Evolutionary conservation across 1,284 basidiomycete species (phyloP).

Genomic region (Abortiporus biennis): DNA sequence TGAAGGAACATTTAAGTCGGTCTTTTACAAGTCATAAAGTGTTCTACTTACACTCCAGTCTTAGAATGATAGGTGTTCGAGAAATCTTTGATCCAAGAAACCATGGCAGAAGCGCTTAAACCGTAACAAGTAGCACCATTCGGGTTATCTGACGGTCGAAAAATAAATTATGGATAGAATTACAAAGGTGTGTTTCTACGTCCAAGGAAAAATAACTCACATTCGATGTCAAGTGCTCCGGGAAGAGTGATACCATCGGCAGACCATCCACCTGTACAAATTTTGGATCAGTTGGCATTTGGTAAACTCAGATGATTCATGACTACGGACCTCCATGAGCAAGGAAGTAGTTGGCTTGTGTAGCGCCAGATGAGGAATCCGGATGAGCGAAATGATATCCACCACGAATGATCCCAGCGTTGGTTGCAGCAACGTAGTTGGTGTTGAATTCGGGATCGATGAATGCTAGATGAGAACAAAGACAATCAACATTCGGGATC

Average conservation of each 20-base stretch:
- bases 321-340: slow-evolving; percentile 43
- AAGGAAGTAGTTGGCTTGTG: slow-evolving; percentile 57
- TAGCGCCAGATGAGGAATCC: slow-evolving; percentile 43
- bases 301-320: too few relatives aligned
- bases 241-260: slow-evolving; percentile 57
- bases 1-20: slow-evolving; percentile 5
- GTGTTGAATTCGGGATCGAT: slow-evolving; percentile 35
- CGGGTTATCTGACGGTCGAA: slow-evolving; percentile 36
- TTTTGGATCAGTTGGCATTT: neutral
- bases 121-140: slow-evolving; percentile 51
- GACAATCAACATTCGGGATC: neutral
- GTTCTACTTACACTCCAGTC: slow-evolving; percentile 36
- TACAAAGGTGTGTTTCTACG: neutral
- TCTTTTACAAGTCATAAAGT: too few relatives aligned
- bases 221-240: slow-evolving; percentile 61
- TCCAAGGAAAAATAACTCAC: slow-evolving; percentile 26
- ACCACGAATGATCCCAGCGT: slow-evolving; percentile 50
- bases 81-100: slow-evolving; percentile 57
- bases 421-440: slow-evolving; percentile 51
- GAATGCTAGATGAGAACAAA: slow-evolving; percentile 23
- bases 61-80: slow-evolving; percentile 50
- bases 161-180: neutral
- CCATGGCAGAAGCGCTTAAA: slow-evolving; percentile 48
- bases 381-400: slow-evolving; percentile 59
- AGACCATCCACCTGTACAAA: slow-evolving; percentile 43